Evolutionary conservation across 768 basidiomycete genomes (phyloP), one percentile per base, ranked within the genome.

Genomic region (Lentinula edodes): DNA sequence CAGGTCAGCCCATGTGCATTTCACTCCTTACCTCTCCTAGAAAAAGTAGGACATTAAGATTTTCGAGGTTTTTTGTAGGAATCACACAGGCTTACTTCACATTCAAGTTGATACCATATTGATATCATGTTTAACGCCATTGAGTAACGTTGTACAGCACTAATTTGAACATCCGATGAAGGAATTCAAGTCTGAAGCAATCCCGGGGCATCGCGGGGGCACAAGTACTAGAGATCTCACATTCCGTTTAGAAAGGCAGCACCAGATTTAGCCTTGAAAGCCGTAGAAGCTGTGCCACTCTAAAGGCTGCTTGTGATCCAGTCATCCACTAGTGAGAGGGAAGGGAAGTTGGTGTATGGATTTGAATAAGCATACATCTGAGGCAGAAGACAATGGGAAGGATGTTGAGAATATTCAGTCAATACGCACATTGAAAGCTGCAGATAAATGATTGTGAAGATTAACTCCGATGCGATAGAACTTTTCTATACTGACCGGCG

Each of bases 291-390:
- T 6, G 73, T 67, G 39, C 20, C 36, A 38, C 36, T 6, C 6
- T 62, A 72, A 6, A 69, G 55, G 13, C 70, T 71, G 50, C 75
- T 77, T 45, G 76, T 73, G 12, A 73, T 60, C 76, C 81, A 76
- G 54, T 69, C 72, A 45, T 77, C 62, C 6, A 70, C 52, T 53
- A 84, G 73, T 32, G 72, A 69, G 15, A 83, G 62, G 15, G 67
- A 52, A 0, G 81, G 79, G 64, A 74, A 82, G 46, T 80, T 75
- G 68, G 81, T 74, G 72, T 78, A 81, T 13, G 80, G 81, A 67
- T 71, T 28, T 28, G 28, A 83, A 13, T 81, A 38, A 34, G 75
- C 75, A 51, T 38, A 80, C 1, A 82, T 83, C 80, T 83, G 52
- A 12, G 16, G 16, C 23, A 43, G 36, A 35, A 32, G 35, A 32